Percentiles rank a stretch among this genome's conserved stretches.
Evolutionary conservation across 495 filamentous ascomycete genomes (phyloP).

Genomic region (Daldinia loculata): DNA sequence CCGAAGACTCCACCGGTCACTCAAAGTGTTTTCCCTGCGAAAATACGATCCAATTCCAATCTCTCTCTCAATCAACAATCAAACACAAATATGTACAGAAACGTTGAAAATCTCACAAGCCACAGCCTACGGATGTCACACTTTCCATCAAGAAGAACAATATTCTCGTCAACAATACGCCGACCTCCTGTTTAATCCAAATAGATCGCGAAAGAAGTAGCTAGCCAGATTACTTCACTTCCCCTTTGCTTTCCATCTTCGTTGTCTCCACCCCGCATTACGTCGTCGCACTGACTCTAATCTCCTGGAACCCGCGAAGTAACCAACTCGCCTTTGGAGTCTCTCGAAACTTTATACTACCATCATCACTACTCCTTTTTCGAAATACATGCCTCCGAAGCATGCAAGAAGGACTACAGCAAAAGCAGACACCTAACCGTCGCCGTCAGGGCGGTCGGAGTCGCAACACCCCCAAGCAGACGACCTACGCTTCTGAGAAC

Average conservation of each 20-base stretch:
- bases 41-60: conserved; percentile 19
- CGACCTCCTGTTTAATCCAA: conserved; percentile 26
- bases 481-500: conserved; percentile 60
- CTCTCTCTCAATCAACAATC: conserved; percentile 23
- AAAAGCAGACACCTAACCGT: conserved; percentile 52
- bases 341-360: conserved; percentile 15
- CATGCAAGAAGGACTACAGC: conserved; percentile 45
- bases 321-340: conserved; percentile 1
- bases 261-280: conserved; percentile 33
- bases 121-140: conserved; percentile 10
- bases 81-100: conserved; percentile 35
- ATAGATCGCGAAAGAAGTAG: neutral
- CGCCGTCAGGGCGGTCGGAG: conserved; percentile 51
- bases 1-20: neutral
- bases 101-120: neutral
- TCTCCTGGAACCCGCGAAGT: conserved; percentile 8
- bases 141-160: conserved; percentile 2
- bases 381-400: conserved; percentile 34
- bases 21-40: neutral
- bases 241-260: conserved; percentile 9
- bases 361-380: conserved; percentile 14
- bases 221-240: neutral
- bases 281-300: conserved; percentile 31
- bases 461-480: conserved; percentile 48
- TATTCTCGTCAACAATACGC: conserved; percentile 16